Conservation (phyloP, 2,329 filamentous ascomycete species). For the Penicillium sp. region DNA sequence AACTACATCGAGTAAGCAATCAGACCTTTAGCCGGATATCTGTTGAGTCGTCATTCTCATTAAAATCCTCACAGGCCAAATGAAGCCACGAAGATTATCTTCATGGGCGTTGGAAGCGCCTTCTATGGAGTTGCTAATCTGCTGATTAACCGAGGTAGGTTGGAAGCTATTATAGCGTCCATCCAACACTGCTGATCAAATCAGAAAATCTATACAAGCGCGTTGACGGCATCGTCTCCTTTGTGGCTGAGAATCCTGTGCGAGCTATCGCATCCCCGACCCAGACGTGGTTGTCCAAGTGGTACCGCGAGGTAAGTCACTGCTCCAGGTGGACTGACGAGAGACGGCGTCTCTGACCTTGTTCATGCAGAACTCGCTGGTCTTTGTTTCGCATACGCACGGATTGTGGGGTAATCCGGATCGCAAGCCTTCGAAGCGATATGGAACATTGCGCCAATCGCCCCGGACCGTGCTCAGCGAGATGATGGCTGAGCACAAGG, state of each 20-base stretch:
- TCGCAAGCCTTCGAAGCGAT: slow-evolving; percentile 52
- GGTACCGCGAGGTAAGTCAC: slow-evolving; percentile 64
- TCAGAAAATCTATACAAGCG: slow-evolving; percentile 57
- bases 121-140: slow-evolving; percentile 78
- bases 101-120: slow-evolving; percentile 85
- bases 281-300: slow-evolving; percentile 59
- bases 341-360: not conserved
- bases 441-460: slow-evolving; percentile 50
- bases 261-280: slow-evolving; percentile 75
- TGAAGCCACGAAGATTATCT: slow-evolving; percentile 65
- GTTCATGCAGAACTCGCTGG: slow-evolving; percentile 57
- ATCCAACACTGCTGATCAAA: slow-evolving; percentile 6
- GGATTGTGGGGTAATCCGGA: slow-evolving; percentile 56
- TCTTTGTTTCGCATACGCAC: slow-evolving; percentile 72
- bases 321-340: not conserved
- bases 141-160: slow-evolving; percentile 65
- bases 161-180: not conserved
- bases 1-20: slow-evolving; percentile 73
- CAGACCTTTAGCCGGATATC: not conserved
- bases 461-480: slow-evolving; percentile 46
- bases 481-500: slow-evolving; percentile 52
- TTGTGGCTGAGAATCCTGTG: slow-evolving; percentile 68
- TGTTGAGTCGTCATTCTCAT: not conserved
- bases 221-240: slow-evolving; percentile 69
- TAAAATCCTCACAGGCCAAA: slow-evolving; percentile 46